Percentiles rank a stretch among this genome's conserved stretches.
These are phyloP conservation scores for Talaromyces sp. DNA, from an alignment of 2,329 filamentous ascomycete genomes.

Conservation along the genomic window DNA sequence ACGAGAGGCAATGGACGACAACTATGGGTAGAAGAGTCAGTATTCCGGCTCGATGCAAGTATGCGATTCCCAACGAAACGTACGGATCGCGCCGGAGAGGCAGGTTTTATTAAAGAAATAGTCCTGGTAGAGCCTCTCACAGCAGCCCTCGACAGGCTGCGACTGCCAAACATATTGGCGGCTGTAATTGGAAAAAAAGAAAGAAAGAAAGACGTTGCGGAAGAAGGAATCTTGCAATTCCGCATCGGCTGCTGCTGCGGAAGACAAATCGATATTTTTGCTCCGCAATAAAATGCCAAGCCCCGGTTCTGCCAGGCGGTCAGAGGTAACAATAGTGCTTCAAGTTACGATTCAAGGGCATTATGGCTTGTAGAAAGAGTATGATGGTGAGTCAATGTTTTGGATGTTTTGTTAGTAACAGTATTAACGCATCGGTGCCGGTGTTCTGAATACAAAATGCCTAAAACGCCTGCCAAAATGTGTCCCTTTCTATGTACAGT, in stretches of 20 bases:
- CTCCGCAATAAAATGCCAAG: constrained; percentile 21
- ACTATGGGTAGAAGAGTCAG: constrained; percentile 24
- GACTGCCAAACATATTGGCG: constrained; percentile 50
- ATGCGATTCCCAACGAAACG: background rate
- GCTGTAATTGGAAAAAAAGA: background rate
- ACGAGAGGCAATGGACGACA: constrained; percentile 32
- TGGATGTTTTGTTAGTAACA: background rate
- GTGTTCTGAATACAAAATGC: constrained; percentile 20
- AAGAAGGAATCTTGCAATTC: background rate
- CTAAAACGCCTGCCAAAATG: constrained; percentile 28
- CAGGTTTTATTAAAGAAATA: constrained; percentile 25
- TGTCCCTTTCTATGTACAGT: constrained; percentile 32
- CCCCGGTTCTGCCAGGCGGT: constrained; percentile 36
- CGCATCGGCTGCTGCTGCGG: background rate
- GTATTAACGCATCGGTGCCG: background rate
- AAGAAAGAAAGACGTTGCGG: background rate
- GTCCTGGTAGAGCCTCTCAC: constrained; percentile 36
- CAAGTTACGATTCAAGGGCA: background rate
- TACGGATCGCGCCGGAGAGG: constrained; percentile 31
- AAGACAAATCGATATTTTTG: constrained; percentile 15
- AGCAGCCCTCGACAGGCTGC: constrained; percentile 48
- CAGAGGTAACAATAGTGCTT: background rate
- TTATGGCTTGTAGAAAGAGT: background rate
- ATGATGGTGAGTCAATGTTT: background rate
- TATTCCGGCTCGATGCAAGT: background rate